Evolutionary conservation across 768 basidiomycete genomes (phyloP).

Genomic region (Tremella yokohamensis): DNA sequence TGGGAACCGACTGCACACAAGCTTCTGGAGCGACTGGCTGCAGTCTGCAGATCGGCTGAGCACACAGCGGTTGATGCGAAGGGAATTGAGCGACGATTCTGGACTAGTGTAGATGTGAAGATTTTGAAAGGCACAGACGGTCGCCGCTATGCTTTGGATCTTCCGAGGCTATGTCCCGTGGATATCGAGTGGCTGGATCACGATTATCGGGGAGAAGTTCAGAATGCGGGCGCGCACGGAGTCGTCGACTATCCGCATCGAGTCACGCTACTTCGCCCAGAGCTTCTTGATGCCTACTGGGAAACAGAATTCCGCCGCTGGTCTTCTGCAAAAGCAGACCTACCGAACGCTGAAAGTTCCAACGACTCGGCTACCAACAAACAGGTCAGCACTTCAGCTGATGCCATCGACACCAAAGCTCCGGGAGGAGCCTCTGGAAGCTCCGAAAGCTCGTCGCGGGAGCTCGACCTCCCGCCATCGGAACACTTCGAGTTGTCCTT

Average conservation of each 20-base stretch:
- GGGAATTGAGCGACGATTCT: conserved; percentile 49
- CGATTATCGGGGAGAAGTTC: conserved; percentile 37
- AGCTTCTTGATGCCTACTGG: conserved; percentile 54
- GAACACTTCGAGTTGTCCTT: conserved; percentile 51
- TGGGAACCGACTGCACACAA: conserved; percentile 50
- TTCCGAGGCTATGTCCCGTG: conserved; percentile 52
- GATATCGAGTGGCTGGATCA: conserved; percentile 55
- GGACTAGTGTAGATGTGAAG: conserved; percentile 53
- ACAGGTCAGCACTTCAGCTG: too few species aligned
- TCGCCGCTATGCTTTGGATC: conserved; percentile 53
- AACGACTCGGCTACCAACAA: not conserved
- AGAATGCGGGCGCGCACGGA: conserved; percentile 1
- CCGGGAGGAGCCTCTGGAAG: too few species aligned
- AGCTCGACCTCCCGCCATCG: conserved; percentile 16
- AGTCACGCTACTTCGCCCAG: conserved; percentile 53
- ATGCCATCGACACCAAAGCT: too few species aligned
- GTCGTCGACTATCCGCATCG: conserved; percentile 52
- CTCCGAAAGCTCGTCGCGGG: conserved; percentile 25
- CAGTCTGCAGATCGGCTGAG: conserved; percentile 49
- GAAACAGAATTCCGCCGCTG: conserved; percentile 52
- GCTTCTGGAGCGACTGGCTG: conserved; percentile 52
- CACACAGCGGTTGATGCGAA: conserved; percentile 51
- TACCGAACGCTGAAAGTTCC: conserved; percentile 20
- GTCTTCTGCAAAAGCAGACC: conserved; percentile 39
- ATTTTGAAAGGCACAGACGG: conserved; percentile 54